Percentiles rank a stretch among this genome's conserved stretches.
Evolutionary conservation across 371 early-diverging fungal genomes (phyloP).

Genomic region (Mortierella polycephala): DNA sequence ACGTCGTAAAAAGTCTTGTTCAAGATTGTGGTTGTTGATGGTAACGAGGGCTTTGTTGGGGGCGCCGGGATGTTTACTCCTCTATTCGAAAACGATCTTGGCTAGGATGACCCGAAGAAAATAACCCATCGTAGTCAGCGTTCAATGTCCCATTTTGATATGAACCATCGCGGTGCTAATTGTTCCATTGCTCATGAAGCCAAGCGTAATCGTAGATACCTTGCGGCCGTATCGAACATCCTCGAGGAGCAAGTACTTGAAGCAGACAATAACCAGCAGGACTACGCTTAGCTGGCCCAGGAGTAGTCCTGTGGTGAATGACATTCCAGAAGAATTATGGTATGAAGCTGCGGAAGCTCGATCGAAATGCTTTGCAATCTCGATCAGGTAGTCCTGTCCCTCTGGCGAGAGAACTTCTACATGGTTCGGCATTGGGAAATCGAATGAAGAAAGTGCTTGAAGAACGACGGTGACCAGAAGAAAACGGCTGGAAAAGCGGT

Average conservation of each 20-base stretch:
- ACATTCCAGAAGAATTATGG: conserved; percentile 50
- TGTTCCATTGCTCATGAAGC: no score
- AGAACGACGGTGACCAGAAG: no score
- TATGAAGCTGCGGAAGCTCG: conserved; percentile 11
- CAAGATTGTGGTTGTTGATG: conserved; percentile 58
- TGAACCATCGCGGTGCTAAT: no score
- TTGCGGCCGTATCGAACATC: conserved; percentile 64
- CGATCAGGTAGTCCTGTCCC: conserved; percentile 40
- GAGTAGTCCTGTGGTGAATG: conserved; percentile 68
- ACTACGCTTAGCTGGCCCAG: conserved; percentile 71
- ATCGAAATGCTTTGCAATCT: conserved; percentile 36
- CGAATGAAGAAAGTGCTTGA: not conserved
- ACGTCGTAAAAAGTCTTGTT: conserved; percentile 73
- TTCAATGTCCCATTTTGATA: no score
- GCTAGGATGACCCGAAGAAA: conserved; percentile 3
- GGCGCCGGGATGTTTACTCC: conserved; percentile 50
- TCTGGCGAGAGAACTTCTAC: conserved; percentile 39
- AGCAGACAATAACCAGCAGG: conserved; percentile 62
- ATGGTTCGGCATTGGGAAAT: conserved; percentile 25
- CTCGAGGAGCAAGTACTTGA: conserved; percentile 72
- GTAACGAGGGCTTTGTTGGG: conserved; percentile 40
- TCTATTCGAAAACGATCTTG: conserved; percentile 48
- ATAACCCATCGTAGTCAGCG: not conserved
- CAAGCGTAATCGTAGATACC: conserved; percentile 4
- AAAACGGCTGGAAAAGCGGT: not conserved